Conservation (phyloP, 176 grass and related monocot species). For the Avena eriantha region DNA sequence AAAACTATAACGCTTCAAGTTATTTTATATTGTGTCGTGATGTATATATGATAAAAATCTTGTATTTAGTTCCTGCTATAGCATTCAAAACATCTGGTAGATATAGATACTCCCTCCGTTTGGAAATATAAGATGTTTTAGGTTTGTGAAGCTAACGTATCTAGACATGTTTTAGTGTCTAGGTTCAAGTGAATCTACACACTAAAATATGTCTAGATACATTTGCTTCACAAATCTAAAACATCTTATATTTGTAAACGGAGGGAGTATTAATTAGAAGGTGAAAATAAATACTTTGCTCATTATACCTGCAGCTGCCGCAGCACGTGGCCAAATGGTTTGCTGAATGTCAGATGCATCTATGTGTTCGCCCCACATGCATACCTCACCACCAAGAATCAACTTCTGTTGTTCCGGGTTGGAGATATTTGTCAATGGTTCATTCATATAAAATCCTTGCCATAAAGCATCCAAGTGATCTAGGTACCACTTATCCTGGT, state of each 20-base stretch:
- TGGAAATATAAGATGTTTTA: too few species aligned
- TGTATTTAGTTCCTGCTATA: background rate
- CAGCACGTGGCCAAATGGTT: conserved; percentile 96
- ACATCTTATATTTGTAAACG: too few species aligned
- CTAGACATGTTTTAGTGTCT: too few species aligned
- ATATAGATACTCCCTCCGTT: background rate
- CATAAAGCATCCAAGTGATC: conserved; percentile 83
- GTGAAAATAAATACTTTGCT: conserved; percentile 20
- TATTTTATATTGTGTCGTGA: background rate
- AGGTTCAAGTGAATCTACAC: too few species aligned
- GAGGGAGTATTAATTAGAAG: background rate
- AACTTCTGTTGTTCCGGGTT: conserved; percentile 72
- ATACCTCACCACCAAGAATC: conserved; percentile 92
- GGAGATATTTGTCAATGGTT: conserved; percentile 73
- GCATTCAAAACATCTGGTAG: conserved; percentile 14
- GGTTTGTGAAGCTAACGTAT: too few species aligned
- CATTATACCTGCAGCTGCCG: conserved; percentile 88
- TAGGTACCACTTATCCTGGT: conserved; percentile 97
- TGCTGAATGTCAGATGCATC: conserved; percentile 91
- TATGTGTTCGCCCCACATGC: conserved; percentile 90
- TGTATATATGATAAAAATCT: background rate
- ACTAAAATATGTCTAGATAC: too few species aligned
- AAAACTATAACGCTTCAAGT: background rate
- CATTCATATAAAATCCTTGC: conserved; percentile 86
- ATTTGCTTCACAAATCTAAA: too few species aligned